These are phyloP conservation scores for Bathelium albidoporum DNA, from an alignment of 495 filamentous ascomycete genomes.

Conservation along the genomic window DNA sequence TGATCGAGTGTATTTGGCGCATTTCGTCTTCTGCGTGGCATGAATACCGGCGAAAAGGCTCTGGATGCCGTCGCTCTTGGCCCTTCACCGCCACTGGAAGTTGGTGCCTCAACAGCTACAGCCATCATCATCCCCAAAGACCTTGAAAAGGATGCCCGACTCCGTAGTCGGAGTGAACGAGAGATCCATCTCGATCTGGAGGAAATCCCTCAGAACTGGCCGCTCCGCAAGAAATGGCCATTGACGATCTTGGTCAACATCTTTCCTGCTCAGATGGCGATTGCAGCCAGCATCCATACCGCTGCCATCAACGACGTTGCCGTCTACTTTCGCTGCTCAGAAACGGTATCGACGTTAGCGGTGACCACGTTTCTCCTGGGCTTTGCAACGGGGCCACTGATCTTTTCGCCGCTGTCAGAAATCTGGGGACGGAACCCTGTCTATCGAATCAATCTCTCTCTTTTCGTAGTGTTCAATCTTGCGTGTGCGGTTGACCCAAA, in stretches of 20 bases:
- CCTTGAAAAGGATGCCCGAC: not conserved
- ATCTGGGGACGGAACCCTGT: slow-evolving; percentile 4
- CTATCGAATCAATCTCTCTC: not conserved
- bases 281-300: slow-evolving; percentile 3
- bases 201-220: not conserved
- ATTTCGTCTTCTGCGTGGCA: too few species aligned
- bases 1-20: too few species aligned
- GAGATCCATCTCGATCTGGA: not conserved
- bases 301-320: slow-evolving; percentile 4
- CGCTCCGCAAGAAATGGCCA: slow-evolving; percentile 1
- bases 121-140: too few species aligned
- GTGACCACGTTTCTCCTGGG: slow-evolving; percentile 10
- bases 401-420: slow-evolving; percentile 11
- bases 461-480: slow-evolving; percentile 7
- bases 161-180: not conserved
- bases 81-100: too few species aligned
- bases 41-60: too few species aligned
- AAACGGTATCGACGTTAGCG: slow-evolving; percentile 4
- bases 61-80: too few species aligned
- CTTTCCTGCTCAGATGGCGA: not conserved
- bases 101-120: too few species aligned
- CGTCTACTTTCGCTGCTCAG: slow-evolving; percentile 3
- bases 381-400: slow-evolving; percentile 5
- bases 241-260: not conserved
- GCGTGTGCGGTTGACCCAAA: slow-evolving; percentile 10